A percentile compares a stretch with the other conserved stretches of the same genome.
Conservation (phyloP, 768 basidiomycete species). For the Mrakia blollopis region DNA sequence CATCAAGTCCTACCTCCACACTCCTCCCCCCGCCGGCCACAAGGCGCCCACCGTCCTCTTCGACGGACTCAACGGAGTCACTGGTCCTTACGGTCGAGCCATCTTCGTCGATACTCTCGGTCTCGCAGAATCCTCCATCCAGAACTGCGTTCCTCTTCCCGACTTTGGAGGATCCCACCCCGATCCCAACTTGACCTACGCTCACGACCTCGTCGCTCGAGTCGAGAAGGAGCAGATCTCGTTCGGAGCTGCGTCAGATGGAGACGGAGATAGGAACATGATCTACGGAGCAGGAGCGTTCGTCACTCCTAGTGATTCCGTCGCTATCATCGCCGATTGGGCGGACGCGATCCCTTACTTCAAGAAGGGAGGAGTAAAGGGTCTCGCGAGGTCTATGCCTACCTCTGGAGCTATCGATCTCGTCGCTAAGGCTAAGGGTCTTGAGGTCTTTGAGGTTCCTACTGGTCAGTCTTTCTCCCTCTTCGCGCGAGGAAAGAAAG, state of each 20-base stretch:
- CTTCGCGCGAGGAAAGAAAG: too few species aligned
- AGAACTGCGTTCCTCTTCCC: slow-evolving; percentile 85
- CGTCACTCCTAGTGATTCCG: slow-evolving; percentile 94
- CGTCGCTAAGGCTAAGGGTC: slow-evolving; percentile 86
- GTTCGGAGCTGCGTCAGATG: slow-evolving; percentile 95
- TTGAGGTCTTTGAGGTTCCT: slow-evolving; percentile 93
- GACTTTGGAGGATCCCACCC: slow-evolving; percentile 98
- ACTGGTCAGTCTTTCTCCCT: slow-evolving; percentile 58
- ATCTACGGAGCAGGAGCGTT: slow-evolving; percentile 98
- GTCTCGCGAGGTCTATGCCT: slow-evolving; percentile 94
- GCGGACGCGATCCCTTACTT: slow-evolving; percentile 51
- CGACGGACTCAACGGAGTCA: slow-evolving; percentile 93
- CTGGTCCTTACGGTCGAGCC: slow-evolving; percentile 88
- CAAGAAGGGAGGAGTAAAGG: slow-evolving; percentile 70
- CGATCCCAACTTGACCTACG: slow-evolving; percentile 97
- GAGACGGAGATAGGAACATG: slow-evolving; percentile 99
- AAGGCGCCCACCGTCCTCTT: slow-evolving; percentile 66
- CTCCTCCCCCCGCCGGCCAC: slow-evolving; percentile 52
- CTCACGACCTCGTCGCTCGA: slow-evolving; percentile 82
- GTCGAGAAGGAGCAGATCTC: slow-evolving; percentile 80
- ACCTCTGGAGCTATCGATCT: slow-evolving; percentile 94
- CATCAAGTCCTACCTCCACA: slow-evolving; percentile 84
- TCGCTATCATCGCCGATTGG: slow-evolving; percentile 98
- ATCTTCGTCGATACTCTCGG: slow-evolving; percentile 79
- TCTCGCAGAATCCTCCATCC: slow-evolving; percentile 70